Percentiles rank a stretch among this genome's conserved stretches.
These are phyloP conservation scores for Vickermania ingenoplastis DNA, from an alignment of 208 protist genomes.

Conservation along the genomic window DNA sequence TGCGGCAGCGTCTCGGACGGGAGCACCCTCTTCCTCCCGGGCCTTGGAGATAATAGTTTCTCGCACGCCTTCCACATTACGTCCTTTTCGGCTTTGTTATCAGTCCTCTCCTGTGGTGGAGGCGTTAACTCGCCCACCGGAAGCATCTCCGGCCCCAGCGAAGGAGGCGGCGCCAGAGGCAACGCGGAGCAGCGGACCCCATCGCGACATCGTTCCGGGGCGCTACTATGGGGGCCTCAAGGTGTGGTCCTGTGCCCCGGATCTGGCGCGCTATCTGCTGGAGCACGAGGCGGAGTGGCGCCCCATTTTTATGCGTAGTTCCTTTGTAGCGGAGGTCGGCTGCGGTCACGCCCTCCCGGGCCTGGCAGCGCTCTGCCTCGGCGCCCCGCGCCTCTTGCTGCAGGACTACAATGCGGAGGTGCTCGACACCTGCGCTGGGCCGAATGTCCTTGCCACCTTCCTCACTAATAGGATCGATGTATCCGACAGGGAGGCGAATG, in stretches of 20 bases:
- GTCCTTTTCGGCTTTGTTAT: conserved; percentile 13
- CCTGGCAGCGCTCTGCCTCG: conserved; percentile 48
- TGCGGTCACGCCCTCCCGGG: conserved; percentile 72
- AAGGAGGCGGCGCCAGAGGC: neutral
- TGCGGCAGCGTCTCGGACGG: neutral
- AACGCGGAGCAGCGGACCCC: conserved; percentile 6
- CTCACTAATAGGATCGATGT: too few species aligned
- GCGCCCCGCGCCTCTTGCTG: conserved; percentile 43
- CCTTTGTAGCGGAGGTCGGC: conserved; percentile 60
- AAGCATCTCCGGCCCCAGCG: neutral
- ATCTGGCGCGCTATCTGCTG: conserved; percentile 46
- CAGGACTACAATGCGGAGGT: conserved; percentile 87
- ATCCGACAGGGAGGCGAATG: conserved; percentile 12
- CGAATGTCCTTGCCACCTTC: conserved; percentile 62
- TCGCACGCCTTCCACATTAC: neutral
- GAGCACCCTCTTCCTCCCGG: too few species aligned
- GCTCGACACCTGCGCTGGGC: conserved; percentile 49
- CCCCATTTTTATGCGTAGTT: neutral
- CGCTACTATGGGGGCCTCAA: conserved; percentile 84
- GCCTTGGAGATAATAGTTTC: neutral
- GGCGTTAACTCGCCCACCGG: conserved; percentile 13
- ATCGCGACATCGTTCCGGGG: conserved; percentile 73
- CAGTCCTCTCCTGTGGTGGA: conserved; percentile 19
- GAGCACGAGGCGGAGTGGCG: conserved; percentile 10
- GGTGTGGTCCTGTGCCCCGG: conserved; percentile 80